phyloP scores from a whole-genome alignment of 23 red algal species.

The Gracilariopsis chorda region DNA sequence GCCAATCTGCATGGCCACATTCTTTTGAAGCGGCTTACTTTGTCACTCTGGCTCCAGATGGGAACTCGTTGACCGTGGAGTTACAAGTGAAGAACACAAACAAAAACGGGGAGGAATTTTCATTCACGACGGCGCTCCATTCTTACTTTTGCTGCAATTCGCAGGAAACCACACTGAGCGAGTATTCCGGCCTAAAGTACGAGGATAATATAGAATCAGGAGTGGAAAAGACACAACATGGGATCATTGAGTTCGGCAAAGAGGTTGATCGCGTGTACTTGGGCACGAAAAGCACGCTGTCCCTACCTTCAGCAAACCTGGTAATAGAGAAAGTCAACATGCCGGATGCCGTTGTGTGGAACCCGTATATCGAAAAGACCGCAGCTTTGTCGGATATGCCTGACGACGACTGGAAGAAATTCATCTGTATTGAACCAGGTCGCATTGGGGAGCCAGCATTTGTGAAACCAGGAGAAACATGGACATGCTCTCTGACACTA shows the following conservation, averaged over 20 bases:
- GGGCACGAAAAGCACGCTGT: background rate
- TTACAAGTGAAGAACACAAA: constrained; percentile 48
- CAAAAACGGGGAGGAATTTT: background rate
- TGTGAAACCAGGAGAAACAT: background rate
- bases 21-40: background rate
- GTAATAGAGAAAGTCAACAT: constrained; percentile 32
- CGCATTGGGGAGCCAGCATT: constrained; percentile 44
- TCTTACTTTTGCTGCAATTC: constrained; percentile 70
- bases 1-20: constrained; percentile 14
- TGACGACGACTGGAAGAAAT: constrained; percentile 74
- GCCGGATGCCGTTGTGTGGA: constrained; percentile 90
- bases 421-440: constrained; percentile 87
- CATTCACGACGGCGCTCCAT: constrained; percentile 79
- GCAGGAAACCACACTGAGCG: constrained; percentile 5
- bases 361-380: constrained; percentile 80
- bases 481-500: constrained; percentile 1
- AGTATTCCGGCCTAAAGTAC: constrained; percentile 53
- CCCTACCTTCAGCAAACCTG: constrained; percentile 18
- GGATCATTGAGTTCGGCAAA: constrained; percentile 26
- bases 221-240: background rate
- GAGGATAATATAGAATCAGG: constrained; percentile 34
- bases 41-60: background rate
- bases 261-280: constrained; percentile 86
- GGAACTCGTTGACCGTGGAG: constrained; percentile 17
- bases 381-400: constrained; percentile 71